Evolutionary conservation across 129 eudicot genomes (phyloP).

Genomic region (Daucus carota): DNA sequence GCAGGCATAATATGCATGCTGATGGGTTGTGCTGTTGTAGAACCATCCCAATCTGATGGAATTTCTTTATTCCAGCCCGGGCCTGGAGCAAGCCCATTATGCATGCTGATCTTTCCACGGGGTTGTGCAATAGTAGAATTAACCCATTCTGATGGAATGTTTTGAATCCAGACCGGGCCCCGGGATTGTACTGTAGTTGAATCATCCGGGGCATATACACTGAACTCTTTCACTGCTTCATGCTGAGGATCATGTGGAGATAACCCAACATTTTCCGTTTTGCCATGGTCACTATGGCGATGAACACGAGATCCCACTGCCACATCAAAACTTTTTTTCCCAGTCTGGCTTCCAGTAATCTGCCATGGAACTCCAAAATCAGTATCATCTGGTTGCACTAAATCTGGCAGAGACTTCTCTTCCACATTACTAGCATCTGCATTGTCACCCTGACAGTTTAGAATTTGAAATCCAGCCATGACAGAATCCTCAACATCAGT

Average conservation of each 20-base stretch:
- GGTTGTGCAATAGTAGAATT: background rate
- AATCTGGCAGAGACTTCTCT: conserved; percentile 4
- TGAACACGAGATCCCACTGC: conserved; percentile 18
- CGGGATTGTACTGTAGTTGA: background rate
- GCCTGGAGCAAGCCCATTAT: background rate
- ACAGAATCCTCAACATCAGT: conserved; percentile 35
- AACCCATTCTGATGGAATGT: background rate
- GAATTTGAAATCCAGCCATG: conserved; percentile 50
- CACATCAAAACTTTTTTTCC: conserved; percentile 4
- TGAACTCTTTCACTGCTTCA: conserved; percentile 8
- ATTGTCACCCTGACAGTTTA: conserved; percentile 34
- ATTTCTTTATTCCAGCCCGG: background rate
- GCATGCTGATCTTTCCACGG: background rate
- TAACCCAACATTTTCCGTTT: background rate
- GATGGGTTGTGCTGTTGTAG: background rate
- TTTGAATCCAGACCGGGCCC: background rate
- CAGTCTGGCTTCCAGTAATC: background rate
- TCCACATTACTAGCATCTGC: background rate
- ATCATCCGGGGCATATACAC: background rate
- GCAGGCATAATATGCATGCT: background rate
- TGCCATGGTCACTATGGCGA: conserved; percentile 6
- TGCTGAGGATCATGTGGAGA: background rate
- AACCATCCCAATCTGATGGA: conserved; percentile 7
- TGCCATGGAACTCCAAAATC: conserved; percentile 6
- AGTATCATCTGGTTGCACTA: background rate